Base-by-base conservation (phyloP, 305 asterid species). In the Fraxinus sp. region DNA sequence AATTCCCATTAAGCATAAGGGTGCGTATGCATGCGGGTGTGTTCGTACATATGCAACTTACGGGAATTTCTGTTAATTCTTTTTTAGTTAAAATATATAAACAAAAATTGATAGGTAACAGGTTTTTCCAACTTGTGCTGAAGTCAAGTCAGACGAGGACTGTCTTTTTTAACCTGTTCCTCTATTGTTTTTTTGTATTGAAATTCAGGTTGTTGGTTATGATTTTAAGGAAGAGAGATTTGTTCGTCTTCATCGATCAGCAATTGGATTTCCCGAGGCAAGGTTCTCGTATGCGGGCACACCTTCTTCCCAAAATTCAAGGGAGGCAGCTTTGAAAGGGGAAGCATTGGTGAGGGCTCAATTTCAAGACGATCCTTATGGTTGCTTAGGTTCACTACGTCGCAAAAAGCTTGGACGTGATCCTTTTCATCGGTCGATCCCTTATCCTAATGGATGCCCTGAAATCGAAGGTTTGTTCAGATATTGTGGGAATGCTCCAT, bases 401-500 rank as follows among this genome's bases (percentile, higher is more conserved):
- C 95, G 87, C 80, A 96, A 96, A 78, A 96, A 92, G 83, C 84
- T 92, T 41, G 93, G 94, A 1, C 97, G 96, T 0, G 96, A 96
- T 78, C 99, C 98, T 22, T 94, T 96, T 85, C 99, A 94, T 72
- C 91, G 99, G 46, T 84, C 98, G 2, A 86, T 96, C 73, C 99
- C 99, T 78, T 96, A 96, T 86, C 99, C 99, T 11, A 93, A 90
- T 70, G 99, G 98, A 11, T 96, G 99, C 59, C 99, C 98, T 4
- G 99, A 96, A 87, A 91, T 96, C 16, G 88, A 88, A 80, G 94
- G 93, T n/a, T 82, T 96, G 89, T 94, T 96, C 84, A 90, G 88
- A 87, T 93, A 91, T 77, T 96, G 99, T 88, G 97, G 97, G 16
- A 77, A 88, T 84, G 83, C 88, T 59, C 91, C 92, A 35, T 96